Base-by-base conservation (phyloP, 2,329 filamentous ascomycete species). In the Pseudocercospora cruenta region DNA sequence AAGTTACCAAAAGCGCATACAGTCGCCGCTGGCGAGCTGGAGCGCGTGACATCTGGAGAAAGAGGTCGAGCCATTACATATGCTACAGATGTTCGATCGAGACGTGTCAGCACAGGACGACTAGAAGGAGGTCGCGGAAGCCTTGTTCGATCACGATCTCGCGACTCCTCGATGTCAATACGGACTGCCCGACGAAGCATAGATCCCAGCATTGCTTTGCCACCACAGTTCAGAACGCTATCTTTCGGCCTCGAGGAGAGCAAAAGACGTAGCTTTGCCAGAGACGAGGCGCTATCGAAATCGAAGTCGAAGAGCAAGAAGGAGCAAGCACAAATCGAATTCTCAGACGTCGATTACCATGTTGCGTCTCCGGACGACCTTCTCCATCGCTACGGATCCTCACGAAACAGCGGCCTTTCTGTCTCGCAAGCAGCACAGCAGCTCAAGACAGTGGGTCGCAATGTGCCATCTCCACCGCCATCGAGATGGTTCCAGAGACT, bases 391-490 rank as follows among this genome's bases (percentile, higher is more conserved):
- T 83, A 91, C 36, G 82, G 83, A 1, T 86, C 85, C 5, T 88
- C 88, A 14, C 74, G 82, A 14, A 78, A 77, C 1, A 79, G 84
- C 60, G 90, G 90, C 59, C 83, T 93, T 0, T 89, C 88, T 0
- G 72, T 76, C 4, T 83, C 88, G 10, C 86, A 90, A 72, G 84
- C 84, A 58, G 79, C 82, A 45, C 82, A 84, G 24, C 84, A 86
- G 43, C 75, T 86, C 6, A 81, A 80, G 51, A 82, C 90, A 73
- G 86, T 90, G 78, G 91, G 91, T 39, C 85, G 80, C 66, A 94
- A 94, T 73, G 83, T 85, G 7, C 88, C 88, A 4, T 88, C 89
- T 3, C 84, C 87, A 2, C 87, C 90, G 1, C 87, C 88, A 14
- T 90, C 88, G 4, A 85, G 84, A 66, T 83, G 84, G 68, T 76